Conservation (phyloP, 2,329 filamentous ascomycete genomes). For the Mycogone perniciosa region DNA sequence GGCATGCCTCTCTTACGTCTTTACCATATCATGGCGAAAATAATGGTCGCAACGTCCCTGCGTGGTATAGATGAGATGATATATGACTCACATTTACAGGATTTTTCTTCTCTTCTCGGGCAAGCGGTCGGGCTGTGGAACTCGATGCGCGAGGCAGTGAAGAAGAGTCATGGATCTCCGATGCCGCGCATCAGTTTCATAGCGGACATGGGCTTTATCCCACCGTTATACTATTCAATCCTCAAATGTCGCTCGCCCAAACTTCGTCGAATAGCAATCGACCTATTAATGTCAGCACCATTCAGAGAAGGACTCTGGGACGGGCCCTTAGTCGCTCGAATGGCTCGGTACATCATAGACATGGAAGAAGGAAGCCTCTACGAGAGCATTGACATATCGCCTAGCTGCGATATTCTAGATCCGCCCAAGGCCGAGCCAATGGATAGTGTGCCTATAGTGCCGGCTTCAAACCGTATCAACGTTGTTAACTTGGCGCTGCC, state of each 20-base stretch:
- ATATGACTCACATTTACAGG: neutral
- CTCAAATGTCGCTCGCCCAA: slow-evolving; percentile 26
- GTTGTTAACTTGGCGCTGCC: slow-evolving; percentile 7
- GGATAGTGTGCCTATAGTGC: neutral
- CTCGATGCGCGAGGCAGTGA: neutral
- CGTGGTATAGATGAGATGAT: slow-evolving; percentile 10
- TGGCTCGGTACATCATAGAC: slow-evolving; percentile 15
- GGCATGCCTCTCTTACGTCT: slow-evolving; percentile 7
- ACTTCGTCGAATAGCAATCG: slow-evolving; percentile 23
- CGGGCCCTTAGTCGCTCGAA: slow-evolving; percentile 11
- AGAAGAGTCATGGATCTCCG: neutral
- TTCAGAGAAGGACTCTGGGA: slow-evolving; percentile 23
- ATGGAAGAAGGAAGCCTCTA: slow-evolving; percentile 8
- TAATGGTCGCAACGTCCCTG: slow-evolving; percentile 9
- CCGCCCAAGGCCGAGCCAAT: neutral
- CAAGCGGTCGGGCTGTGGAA: slow-evolving; percentile 4
- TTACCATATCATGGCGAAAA: slow-evolving; percentile 10
- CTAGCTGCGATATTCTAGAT: slow-evolving; percentile 1
- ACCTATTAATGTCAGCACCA: slow-evolving; percentile 13
- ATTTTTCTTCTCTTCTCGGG: slow-evolving; percentile 4
- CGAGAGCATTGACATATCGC: slow-evolving; percentile 1
- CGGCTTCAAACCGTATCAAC: slow-evolving; percentile 1
- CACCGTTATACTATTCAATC: slow-evolving; percentile 26
- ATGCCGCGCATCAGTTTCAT: slow-evolving; percentile 9
- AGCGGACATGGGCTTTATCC: slow-evolving; percentile 25